These are phyloP conservation scores for Evernia prunastri DNA, from an alignment of 495 filamentous ascomycete species.

Conservation along the genomic window DNA sequence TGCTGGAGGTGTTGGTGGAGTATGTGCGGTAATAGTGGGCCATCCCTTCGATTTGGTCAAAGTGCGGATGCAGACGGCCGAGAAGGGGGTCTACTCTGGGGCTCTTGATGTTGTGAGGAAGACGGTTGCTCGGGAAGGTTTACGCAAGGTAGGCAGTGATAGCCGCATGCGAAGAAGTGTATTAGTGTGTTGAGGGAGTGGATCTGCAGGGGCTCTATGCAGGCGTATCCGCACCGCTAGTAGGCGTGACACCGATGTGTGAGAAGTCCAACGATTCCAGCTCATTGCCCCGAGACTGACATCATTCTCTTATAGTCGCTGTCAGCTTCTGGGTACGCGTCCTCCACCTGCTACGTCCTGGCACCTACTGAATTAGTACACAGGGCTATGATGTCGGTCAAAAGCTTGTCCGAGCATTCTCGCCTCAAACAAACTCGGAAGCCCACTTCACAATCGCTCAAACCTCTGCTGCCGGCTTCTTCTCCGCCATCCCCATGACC, in stretches of 20 bases:
- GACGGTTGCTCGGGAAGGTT: slow-evolving; percentile 79
- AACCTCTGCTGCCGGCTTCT: slow-evolving; percentile 89
- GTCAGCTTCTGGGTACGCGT: slow-evolving; percentile 80
- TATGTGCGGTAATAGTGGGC: slow-evolving; percentile 87
- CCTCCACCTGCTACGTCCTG: background rate
- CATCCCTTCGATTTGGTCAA: slow-evolving; percentile 98
- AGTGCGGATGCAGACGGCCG: slow-evolving; percentile 91
- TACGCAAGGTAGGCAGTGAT: slow-evolving; percentile 47
- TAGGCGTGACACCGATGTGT: slow-evolving; percentile 99
- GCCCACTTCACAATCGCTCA: slow-evolving; percentile 72
- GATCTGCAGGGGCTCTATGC: slow-evolving; percentile 79
- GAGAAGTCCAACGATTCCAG: slow-evolving; percentile 37
- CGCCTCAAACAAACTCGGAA: slow-evolving; percentile 45
- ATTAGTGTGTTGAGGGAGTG: background rate
- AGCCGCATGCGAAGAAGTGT: background rate
- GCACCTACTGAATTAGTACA: background rate
- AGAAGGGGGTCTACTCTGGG: slow-evolving; percentile 82
- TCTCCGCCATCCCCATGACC: slow-evolving; percentile 97
- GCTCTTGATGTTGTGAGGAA: slow-evolving; percentile 89
- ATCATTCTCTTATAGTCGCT: slow-evolving; percentile 55
- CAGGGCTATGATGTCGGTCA: slow-evolving; percentile 93
- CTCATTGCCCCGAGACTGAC: background rate
- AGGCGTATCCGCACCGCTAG: slow-evolving; percentile 89
- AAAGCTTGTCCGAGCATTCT: slow-evolving; percentile 63
- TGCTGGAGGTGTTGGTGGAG: slow-evolving; percentile 86